Evolutionary conservation across 257 asterid genomes (phyloP).

Genomic region (Scutellaria minor): DNA sequence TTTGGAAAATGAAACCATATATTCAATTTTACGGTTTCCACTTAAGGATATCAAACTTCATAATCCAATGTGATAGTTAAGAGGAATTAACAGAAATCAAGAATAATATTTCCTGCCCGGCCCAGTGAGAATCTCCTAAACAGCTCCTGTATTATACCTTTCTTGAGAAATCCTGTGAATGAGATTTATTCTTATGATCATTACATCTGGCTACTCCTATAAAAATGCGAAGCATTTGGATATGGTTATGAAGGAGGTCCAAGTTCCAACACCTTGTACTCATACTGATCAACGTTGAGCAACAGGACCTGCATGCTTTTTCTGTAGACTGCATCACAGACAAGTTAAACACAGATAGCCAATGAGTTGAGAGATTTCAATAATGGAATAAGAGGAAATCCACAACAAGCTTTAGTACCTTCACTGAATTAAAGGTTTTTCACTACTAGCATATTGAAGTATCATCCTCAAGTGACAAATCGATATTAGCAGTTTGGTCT

Average conservation of each 20-base stretch:
- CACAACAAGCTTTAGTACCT: constrained; percentile 18
- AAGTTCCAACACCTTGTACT: constrained; percentile 9
- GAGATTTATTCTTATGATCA: constrained; percentile 23
- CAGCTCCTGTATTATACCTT: constrained; percentile 22
- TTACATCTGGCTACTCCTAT: constrained; percentile 21
- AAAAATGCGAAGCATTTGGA: constrained; percentile 17
- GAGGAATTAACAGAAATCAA: constrained; percentile 26
- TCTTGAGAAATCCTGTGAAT: neutral
- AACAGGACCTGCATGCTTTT: constrained; percentile 23
- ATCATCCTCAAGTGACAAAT: constrained; percentile 46
- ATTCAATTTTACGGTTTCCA: constrained; percentile 23
- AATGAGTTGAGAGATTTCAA: neutral
- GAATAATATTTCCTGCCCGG: constrained; percentile 45
- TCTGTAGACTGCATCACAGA: constrained; percentile 8
- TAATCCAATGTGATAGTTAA: constrained; percentile 15
- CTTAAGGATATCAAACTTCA: constrained; percentile 16
- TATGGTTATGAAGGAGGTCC: constrained; percentile 13
- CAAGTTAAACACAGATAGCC: neutral
- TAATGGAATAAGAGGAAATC: neutral
- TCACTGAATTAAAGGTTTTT: constrained; percentile 20
- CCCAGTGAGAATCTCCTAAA: constrained; percentile 33
- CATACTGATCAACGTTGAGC: constrained; percentile 4
- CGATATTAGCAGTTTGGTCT: constrained; percentile 41
- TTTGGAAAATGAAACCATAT: constrained; percentile 39
- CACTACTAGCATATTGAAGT: constrained; percentile 40